These are phyloP conservation scores for Entomortierella parvispora DNA, from an alignment of 192 early-diverging fungal genomes.

Conservation along the genomic window DNA sequence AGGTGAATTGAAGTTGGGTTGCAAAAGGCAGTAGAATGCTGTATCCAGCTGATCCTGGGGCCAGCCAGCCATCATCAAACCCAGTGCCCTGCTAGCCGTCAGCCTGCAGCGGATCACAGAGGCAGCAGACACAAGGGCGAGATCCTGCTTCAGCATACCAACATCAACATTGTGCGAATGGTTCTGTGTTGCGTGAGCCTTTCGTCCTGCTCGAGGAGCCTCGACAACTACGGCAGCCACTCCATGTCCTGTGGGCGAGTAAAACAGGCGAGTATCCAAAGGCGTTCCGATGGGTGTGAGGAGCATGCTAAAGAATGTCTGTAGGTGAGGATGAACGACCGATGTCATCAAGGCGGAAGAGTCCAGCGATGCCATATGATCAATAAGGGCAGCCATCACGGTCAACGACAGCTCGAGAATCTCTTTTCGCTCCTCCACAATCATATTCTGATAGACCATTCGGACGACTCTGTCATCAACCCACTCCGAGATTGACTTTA, in stretches of 20 bases:
- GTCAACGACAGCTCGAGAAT: constrained; percentile 66
- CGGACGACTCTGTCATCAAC: constrained; percentile 78
- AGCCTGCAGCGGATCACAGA: constrained; percentile 86
- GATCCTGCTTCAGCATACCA: constrained; percentile 92
- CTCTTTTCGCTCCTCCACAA: constrained; percentile 85
- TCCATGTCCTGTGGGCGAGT: constrained; percentile 31
- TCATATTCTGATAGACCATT: constrained; percentile 90
- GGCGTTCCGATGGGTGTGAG: constrained; percentile 91
- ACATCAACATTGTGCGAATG: constrained; percentile 81
- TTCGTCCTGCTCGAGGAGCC: constrained; percentile 27
- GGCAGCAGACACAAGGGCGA: constrained; percentile 80
- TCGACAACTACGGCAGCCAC: constrained; percentile 5
- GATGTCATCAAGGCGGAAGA: constrained; percentile 21
- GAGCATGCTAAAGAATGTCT: constrained; percentile 73
- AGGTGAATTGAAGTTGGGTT: constrained; percentile 70
- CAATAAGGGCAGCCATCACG: constrained; percentile 69
- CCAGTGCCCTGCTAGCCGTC: constrained; percentile 80
- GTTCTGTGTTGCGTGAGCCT: constrained; percentile 26
- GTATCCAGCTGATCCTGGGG: constrained; percentile 57
- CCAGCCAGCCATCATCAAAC: constrained; percentile 73
- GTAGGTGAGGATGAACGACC: constrained; percentile 46
- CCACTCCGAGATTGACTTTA: constrained; percentile 64
- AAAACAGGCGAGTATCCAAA: constrained; percentile 66
- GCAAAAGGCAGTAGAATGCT: constrained; percentile 64
- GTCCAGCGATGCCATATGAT: constrained; percentile 11